phyloP scores from a whole-genome alignment of 352 stramenopile genomes.

The Phytophthora pinifolia region DNA sequence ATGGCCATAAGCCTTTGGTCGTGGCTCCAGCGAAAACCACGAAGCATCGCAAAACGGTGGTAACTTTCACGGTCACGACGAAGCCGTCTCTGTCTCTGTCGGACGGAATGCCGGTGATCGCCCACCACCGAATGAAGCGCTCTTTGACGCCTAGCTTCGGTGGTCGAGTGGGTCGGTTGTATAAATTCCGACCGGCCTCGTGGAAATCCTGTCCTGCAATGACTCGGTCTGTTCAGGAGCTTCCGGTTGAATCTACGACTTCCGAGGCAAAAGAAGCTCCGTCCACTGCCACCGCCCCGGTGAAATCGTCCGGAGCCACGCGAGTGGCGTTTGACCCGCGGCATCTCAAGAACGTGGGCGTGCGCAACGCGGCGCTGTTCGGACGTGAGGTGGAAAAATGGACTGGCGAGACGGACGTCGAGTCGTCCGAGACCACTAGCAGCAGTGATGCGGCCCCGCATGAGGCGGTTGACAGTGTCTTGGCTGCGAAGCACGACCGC shows the following conservation, averaged over 20 bases:
- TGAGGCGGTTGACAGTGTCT: slow-evolving; percentile 29
- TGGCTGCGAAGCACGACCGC: slow-evolving; percentile 64
- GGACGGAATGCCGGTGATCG: slow-evolving; percentile 2
- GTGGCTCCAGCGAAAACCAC: slow-evolving; percentile 13
- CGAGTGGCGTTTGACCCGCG: slow-evolving; percentile 56
- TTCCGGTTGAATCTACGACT: slow-evolving; percentile 10
- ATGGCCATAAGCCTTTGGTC: slow-evolving; percentile 17
- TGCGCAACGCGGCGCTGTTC: slow-evolving; percentile 65
- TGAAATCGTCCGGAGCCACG: slow-evolving; percentile 6
- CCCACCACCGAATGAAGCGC: slow-evolving; percentile 22
- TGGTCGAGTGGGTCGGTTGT: slow-evolving; percentile 39
- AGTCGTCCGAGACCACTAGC: slow-evolving; percentile 42
- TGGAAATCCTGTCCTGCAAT: slow-evolving; percentile 35
- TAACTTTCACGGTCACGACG: slow-evolving; percentile 38
- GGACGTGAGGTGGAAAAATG: slow-evolving; percentile 71
- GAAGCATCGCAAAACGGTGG: slow-evolving; percentile 32
- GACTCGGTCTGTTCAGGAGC: slow-evolving; percentile 28
- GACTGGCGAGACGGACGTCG: slow-evolving; percentile 50
- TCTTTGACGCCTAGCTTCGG: slow-evolving; percentile 34
- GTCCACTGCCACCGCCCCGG: not conserved
- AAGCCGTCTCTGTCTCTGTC: slow-evolving; percentile 3
- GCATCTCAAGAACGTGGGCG: slow-evolving; percentile 56
- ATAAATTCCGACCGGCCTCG: slow-evolving; percentile 24
- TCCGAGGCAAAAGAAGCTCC: not conserved
- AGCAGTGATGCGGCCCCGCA: slow-evolving; percentile 30